Evolutionary conservation across 305 asterid species (phyloP).

Genomic region (Rubia tinctorum): DNA sequence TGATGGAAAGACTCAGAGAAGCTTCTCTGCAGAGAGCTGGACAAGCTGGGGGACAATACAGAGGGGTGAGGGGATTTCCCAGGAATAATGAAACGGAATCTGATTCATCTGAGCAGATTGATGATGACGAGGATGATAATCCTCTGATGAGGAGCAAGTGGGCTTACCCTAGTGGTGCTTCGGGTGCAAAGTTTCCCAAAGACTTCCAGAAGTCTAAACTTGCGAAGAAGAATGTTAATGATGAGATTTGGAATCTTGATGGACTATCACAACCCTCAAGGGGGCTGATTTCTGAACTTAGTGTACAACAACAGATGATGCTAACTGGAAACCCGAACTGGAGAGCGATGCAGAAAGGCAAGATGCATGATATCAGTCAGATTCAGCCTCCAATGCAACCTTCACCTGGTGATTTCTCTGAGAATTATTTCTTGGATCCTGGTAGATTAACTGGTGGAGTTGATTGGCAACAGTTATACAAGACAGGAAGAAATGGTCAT

Average conservation of each 20-base stretch:
- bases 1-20: slow-evolving; percentile 40
- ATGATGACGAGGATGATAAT: slow-evolving; percentile 67
- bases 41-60: slow-evolving; percentile 38
- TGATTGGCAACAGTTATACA: slow-evolving; percentile 48
- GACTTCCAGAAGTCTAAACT: slow-evolving; percentile 43
- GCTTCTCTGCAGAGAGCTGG: slow-evolving; percentile 48
- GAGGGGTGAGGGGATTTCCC: slow-evolving; percentile 39
- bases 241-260: slow-evolving; percentile 42
- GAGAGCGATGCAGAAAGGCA: slow-evolving; percentile 56
- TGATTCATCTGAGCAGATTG: slow-evolving; percentile 82
- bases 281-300: slow-evolving; percentile 37
- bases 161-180: slow-evolving; percentile 75
- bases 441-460: slow-evolving; percentile 35
- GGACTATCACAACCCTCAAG: slow-evolving; percentile 41
- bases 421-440: slow-evolving; percentile 45
- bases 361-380: slow-evolving; percentile 62
- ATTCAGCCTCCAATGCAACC: slow-evolving; percentile 32
- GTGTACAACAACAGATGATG: slow-evolving; percentile 40
- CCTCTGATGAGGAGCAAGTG: slow-evolving; percentile 96
- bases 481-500: slow-evolving; percentile 58
- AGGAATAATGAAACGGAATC: slow-evolving; percentile 88
- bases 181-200: slow-evolving; percentile 45
- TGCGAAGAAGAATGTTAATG: slow-evolving; percentile 52
- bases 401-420: slow-evolving; percentile 41
- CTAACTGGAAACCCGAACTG: slow-evolving; percentile 26